Conservation (phyloP, 2,329 filamentous ascomycete genomes). For the Aureobasidium sp. region DNA sequence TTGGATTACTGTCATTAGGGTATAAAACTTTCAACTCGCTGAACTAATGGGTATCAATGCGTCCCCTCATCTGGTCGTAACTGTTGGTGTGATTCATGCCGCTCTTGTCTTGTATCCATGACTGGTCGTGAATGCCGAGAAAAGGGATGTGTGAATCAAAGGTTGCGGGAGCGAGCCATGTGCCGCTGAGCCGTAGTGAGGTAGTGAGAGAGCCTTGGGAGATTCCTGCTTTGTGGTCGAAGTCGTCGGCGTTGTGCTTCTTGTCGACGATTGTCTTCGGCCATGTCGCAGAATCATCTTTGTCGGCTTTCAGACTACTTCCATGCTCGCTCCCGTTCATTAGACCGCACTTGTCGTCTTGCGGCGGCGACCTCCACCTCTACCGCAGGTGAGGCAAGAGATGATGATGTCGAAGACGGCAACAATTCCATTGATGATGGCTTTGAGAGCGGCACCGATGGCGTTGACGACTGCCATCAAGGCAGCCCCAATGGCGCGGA, state of each 20-base stretch:
- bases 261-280: neutral
- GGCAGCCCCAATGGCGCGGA: conserved; percentile 41
- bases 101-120: conserved; percentile 8
- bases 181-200: conserved; percentile 3
- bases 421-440: conserved; percentile 43
- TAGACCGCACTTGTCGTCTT: conserved; percentile 33
- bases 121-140: conserved; percentile 6
- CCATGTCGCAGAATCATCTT: neutral
- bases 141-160: neutral
- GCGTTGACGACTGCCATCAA: conserved; percentile 43
- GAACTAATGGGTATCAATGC: conserved; percentile 16
- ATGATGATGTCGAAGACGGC: conserved; percentile 44
- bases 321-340: conserved; percentile 16
- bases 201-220: neutral
- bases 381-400: conserved; percentile 44
- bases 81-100: conserved; percentile 2
- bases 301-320: neutral
- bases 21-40: conserved; percentile 14
- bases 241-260: neutral
- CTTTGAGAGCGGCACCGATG: conserved; percentile 40
- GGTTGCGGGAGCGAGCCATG: conserved; percentile 9
- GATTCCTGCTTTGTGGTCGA: neutral
- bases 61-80: conserved; percentile 10
- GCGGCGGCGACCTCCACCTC: conserved; percentile 34
- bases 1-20: conserved; percentile 9